Percentiles rank a stretch among this genome's conserved stretches.
phyloP scores from a whole-genome alignment of 176 grass and related monocot genomes.

The Saccharum officinarum region DNA sequence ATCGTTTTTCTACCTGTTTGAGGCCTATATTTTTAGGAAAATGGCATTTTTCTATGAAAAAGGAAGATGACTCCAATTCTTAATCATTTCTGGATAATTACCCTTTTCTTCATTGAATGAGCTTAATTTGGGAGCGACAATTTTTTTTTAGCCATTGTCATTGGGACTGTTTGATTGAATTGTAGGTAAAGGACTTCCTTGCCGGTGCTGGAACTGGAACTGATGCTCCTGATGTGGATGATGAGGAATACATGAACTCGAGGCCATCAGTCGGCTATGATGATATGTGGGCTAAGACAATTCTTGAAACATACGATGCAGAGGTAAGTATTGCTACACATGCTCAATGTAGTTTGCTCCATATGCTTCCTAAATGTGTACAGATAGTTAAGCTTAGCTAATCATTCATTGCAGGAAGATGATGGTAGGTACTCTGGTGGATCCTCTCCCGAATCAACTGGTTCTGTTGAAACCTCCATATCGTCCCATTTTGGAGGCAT shows the following conservation, averaged over 20 bases:
- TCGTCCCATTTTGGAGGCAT: constrained; percentile 96
- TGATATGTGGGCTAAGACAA: constrained; percentile 99
- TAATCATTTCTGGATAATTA: constrained; percentile 8
- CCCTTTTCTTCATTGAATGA: constrained; percentile 17
- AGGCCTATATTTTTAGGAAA: background rate
- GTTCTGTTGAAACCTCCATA: constrained; percentile 98
- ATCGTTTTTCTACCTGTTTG: background rate
- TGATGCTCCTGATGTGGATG: constrained; percentile 99
- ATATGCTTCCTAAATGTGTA: constrained; percentile 17
- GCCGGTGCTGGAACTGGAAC: constrained; percentile 97
- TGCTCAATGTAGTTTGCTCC: constrained; percentile 19
- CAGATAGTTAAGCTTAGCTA: constrained; percentile 1
- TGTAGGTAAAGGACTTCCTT: constrained; percentile 98
- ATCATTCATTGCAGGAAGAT: constrained; percentile 74
- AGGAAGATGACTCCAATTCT: constrained; percentile 17
- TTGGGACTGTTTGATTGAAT: constrained; percentile 32
- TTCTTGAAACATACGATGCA: constrained; percentile 86
- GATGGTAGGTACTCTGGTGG: constrained; percentile 90
- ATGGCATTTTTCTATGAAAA: background rate
- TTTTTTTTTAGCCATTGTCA: background rate
- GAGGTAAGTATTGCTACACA: constrained; percentile 57
- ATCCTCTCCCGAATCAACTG: constrained; percentile 91
- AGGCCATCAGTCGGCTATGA: constrained; percentile 94
- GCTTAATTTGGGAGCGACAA: constrained; percentile 10
- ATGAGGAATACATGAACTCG: constrained; percentile 92